Evolutionary conservation across 768 basidiomycete genomes (phyloP), one percentile per base, ranked within the genome.

Genomic region (Podaxis sp.): DNA sequence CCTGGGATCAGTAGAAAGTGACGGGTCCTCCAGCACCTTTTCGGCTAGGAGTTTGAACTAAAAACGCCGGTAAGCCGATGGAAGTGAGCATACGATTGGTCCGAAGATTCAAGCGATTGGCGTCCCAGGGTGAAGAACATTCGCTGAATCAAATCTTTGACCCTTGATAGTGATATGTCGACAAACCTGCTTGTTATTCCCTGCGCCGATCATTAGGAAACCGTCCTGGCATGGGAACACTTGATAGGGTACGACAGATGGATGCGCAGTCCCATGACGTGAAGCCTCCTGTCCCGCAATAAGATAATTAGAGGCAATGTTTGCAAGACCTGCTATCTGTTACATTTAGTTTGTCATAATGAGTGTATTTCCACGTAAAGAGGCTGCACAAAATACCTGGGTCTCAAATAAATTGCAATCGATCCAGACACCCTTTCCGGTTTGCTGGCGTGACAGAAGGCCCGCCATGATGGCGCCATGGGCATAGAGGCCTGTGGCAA

Each of bases 381-480:
- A 56, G 48, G 26, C 56, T 39, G 54, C 39, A 60, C 15, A 2
- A 66, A 78, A 61, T 63, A 92, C 93, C 79, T 96, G 95, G 13
- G 89, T 87, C 69, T 97, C 95, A 68, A 97, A 96, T 44, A 98
- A 76, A 72, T 92, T 96, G 70, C 90, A 92, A 72, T 98, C 96
- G 59, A 98, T 92, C 87, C 90, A 92, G 13, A 90, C 87, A 2
- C 96, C 96, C 67, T 88, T 81, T 4, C 95, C 95, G 0, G 95
- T 97, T 69, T 89, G 86, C 62, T 86, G 82, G 22, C 94, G 83
- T 9, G 91, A 93, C 62, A 95, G 72, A 13, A 98, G 80, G 1
- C 88, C 95, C 4, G 96, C 96, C 83, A 98, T 88, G 64, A 98
- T 90, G 2, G 95, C 94, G 0, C 93, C 93, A 59, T 96, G 94